Evolutionary conservation across 371 early-diverging fungal species (phyloP), one percentile per base, ranked within the genome.

Genomic region (Parasitella parasitica): DNA sequence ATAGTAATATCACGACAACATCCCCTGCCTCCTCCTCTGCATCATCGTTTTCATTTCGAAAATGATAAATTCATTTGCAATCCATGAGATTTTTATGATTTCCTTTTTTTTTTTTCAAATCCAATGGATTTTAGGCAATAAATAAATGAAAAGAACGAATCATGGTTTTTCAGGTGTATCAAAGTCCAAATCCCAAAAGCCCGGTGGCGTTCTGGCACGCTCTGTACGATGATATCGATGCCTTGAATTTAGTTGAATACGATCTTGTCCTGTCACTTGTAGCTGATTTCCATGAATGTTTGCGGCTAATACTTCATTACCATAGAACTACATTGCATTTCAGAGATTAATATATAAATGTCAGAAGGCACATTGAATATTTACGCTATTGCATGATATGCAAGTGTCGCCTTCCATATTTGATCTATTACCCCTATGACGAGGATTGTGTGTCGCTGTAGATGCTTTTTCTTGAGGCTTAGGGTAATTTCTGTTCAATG

Each of bases 181-280:
- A 24, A 46, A 46, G 24, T 50, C 51, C 27, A 50, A 18, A 16
- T 50, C 30, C 55, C 55, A 55, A n/a, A 55, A 55, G 11, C 55
- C 55, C 13, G 55, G 55, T 27, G 55, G 55, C 0, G 55, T 55
- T 4, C 22, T 26, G 2, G 55, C 15, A 26, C 55, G 55, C 11
- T 55, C 20, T 18, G 34, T 32, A 9, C 34, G 54, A 13, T 35
- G 36, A 0, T 38, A n/a, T n/a, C 55, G 20, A 38, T 55, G 55
- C n/a, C 38, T 36, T 5, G 55, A 55, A 18, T 55, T 26, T 1
- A 27, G 22, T 55, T 55, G 55, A 38, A 55, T 38, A 26, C 55
- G 37, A 24, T 55, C 55, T 26, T 55, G 2, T 37, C 55, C 26
- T 30, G 55, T 38, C 24, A 55, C 11, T 30, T 36, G 12, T 15